phyloP scores from a whole-genome alignment of 139 green algal species.

The Dunaliella primolecta region DNA sequence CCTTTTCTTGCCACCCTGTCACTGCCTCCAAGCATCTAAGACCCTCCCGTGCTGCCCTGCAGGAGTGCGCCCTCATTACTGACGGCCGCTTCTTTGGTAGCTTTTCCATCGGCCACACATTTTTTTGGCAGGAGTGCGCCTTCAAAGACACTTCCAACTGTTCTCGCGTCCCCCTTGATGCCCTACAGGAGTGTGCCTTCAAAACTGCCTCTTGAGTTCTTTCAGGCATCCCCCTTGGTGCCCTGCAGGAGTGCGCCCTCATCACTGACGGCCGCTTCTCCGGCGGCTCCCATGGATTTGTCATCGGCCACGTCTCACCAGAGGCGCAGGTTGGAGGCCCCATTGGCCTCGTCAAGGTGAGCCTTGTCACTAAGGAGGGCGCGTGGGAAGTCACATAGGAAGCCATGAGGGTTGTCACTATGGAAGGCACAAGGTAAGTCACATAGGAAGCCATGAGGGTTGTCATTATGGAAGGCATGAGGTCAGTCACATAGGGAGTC shows the following conservation, averaged over 20 bases:
- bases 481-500: too few species aligned
- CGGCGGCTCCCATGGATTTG: conserved; percentile 95
- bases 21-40: too few species aligned
- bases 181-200: too few species aligned
- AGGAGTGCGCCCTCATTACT: conserved; percentile 91
- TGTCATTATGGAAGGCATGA: too few species aligned
- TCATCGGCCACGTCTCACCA: conserved; percentile 94
- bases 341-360: conserved; percentile 81
- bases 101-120: conserved; percentile 97
- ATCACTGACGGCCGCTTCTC: conserved; percentile 97
- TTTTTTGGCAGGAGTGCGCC: too few species aligned
- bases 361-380: background rate
- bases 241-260: conserved; percentile 75
- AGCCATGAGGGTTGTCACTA: background rate
- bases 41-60: too few species aligned
- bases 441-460: background rate
- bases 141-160: too few species aligned
- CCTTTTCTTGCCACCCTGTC: too few species aligned
- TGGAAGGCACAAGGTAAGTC: background rate
- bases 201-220: too few species aligned
- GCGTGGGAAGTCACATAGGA: background rate
- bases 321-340: conserved; percentile 91
- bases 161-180: too few species aligned
- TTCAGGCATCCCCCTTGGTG: too few species aligned
- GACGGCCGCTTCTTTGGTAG: conserved; percentile 96